phyloP scores from a whole-genome alignment of 192 early-diverging fungal species.

The Kickxella alabastrina region DNA sequence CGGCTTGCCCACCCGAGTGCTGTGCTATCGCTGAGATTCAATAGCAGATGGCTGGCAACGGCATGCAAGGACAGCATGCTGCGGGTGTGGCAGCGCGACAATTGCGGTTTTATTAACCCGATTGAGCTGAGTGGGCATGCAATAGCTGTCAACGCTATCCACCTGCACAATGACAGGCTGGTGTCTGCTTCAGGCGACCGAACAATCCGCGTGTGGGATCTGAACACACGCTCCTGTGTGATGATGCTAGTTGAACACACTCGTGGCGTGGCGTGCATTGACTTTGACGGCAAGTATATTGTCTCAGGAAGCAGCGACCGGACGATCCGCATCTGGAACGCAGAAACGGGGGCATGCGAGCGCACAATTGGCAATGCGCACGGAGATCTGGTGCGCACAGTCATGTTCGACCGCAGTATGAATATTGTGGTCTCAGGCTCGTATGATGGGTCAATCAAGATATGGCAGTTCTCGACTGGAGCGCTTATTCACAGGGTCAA shows the following conservation, averaged over 20 bases:
- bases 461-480: constrained; percentile 79
- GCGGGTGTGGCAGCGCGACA: constrained; percentile 70
- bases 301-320: constrained; percentile 81
- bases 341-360: constrained; percentile 53
- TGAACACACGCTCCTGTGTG: constrained; percentile 63
- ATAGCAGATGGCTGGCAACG: constrained; percentile 66
- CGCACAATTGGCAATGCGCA: constrained; percentile 47
- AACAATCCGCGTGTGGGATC: constrained; percentile 80
- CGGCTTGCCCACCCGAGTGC: constrained; percentile 60
- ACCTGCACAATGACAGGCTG: constrained; percentile 57
- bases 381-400: constrained; percentile 35
- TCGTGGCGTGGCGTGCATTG: constrained; percentile 84
- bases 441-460: constrained; percentile 83
- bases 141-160: constrained; percentile 82
- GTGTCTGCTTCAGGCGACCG: constrained; percentile 79
- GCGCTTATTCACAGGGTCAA: constrained; percentile 53
- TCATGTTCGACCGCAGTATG: constrained; percentile 29
- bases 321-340: constrained; percentile 78
- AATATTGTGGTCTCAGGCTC: constrained; percentile 76
- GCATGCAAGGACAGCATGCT: constrained; percentile 83
- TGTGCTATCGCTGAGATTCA: constrained; percentile 77
- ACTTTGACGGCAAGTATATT: constrained; percentile 81
- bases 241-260: constrained; percentile 68
- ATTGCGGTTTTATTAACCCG: constrained; percentile 19
- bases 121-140: constrained; percentile 64